A percentile compares a stretch with the other conserved stretches of the same genome.
Conservation (phyloP, 179 eudicot species). For the Silene noctiflora region DNA sequence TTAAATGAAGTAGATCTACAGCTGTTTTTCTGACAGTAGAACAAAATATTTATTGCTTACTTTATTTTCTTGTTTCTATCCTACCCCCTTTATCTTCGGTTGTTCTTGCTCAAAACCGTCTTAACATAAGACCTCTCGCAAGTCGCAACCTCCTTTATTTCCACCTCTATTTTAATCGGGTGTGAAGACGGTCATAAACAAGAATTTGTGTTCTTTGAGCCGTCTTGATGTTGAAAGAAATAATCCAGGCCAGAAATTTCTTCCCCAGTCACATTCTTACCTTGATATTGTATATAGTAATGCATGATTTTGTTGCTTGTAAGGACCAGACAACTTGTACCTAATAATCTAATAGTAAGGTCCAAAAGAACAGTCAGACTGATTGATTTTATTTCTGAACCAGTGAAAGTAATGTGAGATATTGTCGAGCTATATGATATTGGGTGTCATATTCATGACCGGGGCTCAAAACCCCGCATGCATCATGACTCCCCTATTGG, state of each 20-base stretch:
- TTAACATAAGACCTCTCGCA: no score
- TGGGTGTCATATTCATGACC: background rate
- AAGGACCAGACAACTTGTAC: conserved; percentile 9
- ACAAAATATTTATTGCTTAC: conserved; percentile 1
- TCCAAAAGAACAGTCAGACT: conserved; percentile 11
- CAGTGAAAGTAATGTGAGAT: background rate
- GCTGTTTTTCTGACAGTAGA: conserved; percentile 4
- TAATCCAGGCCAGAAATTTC: background rate
- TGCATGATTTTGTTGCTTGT: background rate
- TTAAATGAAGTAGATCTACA: conserved; percentile 11
- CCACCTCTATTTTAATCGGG: no score
- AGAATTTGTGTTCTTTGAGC: no score
- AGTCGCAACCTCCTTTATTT: no score
- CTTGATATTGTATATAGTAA: background rate
- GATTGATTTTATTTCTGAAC: background rate
- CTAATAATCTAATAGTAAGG: conserved; percentile 1
- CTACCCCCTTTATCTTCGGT: background rate
- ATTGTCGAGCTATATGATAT: conserved; percentile 11
- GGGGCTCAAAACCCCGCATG: conserved; percentile 1
- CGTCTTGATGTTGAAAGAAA: background rate
- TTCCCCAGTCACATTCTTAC: conserved; percentile 1
- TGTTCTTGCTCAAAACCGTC: no score
- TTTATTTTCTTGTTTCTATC: background rate
- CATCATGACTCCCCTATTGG: background rate
- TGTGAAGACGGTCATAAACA: no score